Percentiles rank a stretch among this genome's conserved stretches.
These are phyloP conservation scores for Kodamaea sagamina DNA, from an alignment of 805 yeast genomes.

Conservation along the genomic window DNA sequence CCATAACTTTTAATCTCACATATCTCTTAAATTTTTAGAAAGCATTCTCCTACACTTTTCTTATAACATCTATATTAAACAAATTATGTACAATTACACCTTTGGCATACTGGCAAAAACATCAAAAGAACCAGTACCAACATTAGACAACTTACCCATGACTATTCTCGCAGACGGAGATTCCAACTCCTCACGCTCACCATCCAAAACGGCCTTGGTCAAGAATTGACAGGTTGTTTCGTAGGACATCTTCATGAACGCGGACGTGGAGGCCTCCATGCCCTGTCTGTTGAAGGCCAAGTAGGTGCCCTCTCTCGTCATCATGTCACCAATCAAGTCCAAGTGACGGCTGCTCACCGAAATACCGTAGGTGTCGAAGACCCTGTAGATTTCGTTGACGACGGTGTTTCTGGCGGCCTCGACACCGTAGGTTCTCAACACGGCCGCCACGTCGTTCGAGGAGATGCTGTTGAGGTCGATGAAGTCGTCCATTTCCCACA, in stretches of 20 bases:
- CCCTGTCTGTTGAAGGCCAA: slow-evolving; percentile 98
- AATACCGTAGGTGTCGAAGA: slow-evolving; percentile 95
- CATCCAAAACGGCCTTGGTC: slow-evolving; percentile 93
- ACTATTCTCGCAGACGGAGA: slow-evolving; percentile 94
- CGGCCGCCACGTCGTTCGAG: slow-evolving; percentile 92
- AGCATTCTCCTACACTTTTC: no score
- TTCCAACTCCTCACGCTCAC: slow-evolving; percentile 83
- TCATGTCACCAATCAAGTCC: slow-evolving; percentile 96
- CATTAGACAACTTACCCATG: slow-evolving; percentile 83
- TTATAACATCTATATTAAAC: slow-evolving; percentile 3
- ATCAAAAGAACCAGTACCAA: slow-evolving; percentile 97
- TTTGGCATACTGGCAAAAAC: slow-evolving; percentile 55
- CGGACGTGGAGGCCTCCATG: slow-evolving; percentile 91
- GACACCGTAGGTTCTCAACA: slow-evolving; percentile 89
- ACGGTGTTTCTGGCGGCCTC: slow-evolving; percentile 98
- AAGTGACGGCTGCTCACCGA: slow-evolving; percentile 90
- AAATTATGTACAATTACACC: slow-evolving; percentile 8
- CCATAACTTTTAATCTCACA: no score
- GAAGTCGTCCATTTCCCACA: slow-evolving; percentile 97
- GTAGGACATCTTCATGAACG: slow-evolving; percentile 98
- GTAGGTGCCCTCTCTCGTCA: slow-evolving; percentile 98
- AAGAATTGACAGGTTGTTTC: slow-evolving; percentile 98
- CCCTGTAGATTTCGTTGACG: slow-evolving; percentile 93
- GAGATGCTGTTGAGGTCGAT: slow-evolving; percentile 85
- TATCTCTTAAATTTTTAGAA: no score